Percentiles rank a stretch among this genome's conserved stretches.
These are phyloP conservation scores for Daedaleopsis nitida DNA, from an alignment of 768 basidiomycete genomes.

Conservation along the genomic window DNA sequence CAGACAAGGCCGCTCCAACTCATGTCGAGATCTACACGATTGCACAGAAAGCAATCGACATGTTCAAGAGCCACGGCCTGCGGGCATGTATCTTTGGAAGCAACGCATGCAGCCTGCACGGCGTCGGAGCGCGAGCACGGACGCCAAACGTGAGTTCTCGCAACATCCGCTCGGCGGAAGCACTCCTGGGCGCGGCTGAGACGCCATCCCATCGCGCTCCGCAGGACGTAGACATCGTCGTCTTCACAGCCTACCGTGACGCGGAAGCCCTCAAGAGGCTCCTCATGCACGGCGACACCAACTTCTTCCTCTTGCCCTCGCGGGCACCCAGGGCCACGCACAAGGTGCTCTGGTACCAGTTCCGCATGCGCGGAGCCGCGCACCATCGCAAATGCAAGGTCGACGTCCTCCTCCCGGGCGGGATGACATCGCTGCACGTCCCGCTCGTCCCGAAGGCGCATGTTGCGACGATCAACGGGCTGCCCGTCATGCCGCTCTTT, in stretches of 20 bases:
- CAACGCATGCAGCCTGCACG: slow-evolving; percentile 25
- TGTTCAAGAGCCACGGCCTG: slow-evolving; percentile 20
- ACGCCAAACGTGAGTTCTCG: too few species aligned
- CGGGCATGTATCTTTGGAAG: slow-evolving; percentile 28
- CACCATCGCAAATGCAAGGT: slow-evolving; percentile 27
- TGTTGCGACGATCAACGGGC: slow-evolving; percentile 11
- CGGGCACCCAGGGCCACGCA: slow-evolving; percentile 41
- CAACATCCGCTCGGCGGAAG: too few species aligned
- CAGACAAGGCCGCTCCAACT: too few species aligned
- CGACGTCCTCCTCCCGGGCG: slow-evolving; percentile 32
- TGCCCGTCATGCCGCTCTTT: slow-evolving; percentile 32
- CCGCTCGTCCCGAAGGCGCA: slow-evolving; percentile 22
- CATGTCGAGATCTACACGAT: slow-evolving; percentile 8
- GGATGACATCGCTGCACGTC: slow-evolving; percentile 28
- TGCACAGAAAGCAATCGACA: slow-evolving; percentile 14
- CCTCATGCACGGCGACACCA: slow-evolving; percentile 32
- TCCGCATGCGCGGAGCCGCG: slow-evolving; percentile 9
- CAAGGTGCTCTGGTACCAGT: slow-evolving; percentile 43
- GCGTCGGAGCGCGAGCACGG: too few species aligned
- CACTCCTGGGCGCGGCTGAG: too few species aligned
- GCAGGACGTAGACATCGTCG: slow-evolving; percentile 51
- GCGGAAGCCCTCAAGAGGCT: slow-evolving; percentile 44
- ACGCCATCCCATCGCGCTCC: slow-evolving; percentile 24
- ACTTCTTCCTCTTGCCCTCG: slow-evolving; percentile 42
- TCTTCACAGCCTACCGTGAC: slow-evolving; percentile 35